Conservation (phyloP, 2,329 filamentous ascomycete species). For the Byssoonygena ceratinophila region DNA sequence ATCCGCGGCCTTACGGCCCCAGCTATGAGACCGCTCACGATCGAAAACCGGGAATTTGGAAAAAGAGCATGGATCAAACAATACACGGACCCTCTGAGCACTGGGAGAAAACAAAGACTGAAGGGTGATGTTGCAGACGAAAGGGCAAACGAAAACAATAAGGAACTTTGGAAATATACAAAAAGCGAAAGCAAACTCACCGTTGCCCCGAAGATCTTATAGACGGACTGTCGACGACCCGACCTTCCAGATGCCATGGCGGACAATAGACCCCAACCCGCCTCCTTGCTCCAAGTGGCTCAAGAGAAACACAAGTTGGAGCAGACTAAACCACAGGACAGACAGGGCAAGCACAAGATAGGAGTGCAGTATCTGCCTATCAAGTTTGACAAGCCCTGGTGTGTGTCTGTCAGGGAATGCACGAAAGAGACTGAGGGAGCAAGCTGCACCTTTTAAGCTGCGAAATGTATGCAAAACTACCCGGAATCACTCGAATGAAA, state of each 20-base stretch:
- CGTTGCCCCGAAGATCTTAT: conserved; percentile 30
- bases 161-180: neutral
- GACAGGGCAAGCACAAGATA: neutral
- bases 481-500: neutral
- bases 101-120: neutral
- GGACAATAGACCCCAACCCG: conserved; percentile 4
- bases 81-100: too few relatives aligned
- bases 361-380: neutral
- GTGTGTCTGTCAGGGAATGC: neutral
- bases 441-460: neutral
- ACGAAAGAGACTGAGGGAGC: neutral
- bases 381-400: neutral
- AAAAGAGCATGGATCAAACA: neutral
- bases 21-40: neutral
- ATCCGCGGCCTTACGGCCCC: conserved; percentile 13
- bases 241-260: conserved; percentile 25
- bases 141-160: neutral
- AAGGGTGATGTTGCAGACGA: neutral
- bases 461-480: neutral
- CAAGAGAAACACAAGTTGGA: neutral
- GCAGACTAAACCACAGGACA: neutral
- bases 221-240: conserved; percentile 25
- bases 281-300: neutral
- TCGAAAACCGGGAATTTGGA: neutral
- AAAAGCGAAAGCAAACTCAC: conserved; percentile 22